A percentile compares a stretch with the other conserved stretches of the same genome.
Evolutionary conservation across 2,329 filamentous ascomycete species (phyloP).

Genomic region (Pseudopithomyces maydicus): DNA sequence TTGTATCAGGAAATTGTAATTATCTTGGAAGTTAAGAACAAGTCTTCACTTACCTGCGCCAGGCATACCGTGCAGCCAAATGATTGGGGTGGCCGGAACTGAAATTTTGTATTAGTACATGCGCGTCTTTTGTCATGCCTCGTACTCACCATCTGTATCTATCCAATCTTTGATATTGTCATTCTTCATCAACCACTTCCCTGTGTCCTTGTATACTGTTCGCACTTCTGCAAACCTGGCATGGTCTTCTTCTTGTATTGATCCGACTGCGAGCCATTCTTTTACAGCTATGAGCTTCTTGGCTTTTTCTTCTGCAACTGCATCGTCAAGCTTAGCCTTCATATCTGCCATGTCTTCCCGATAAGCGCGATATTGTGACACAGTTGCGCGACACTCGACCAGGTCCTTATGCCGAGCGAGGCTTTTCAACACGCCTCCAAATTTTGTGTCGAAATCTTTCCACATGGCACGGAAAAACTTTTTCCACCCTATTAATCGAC

Average conservation of each 20-base stretch:
- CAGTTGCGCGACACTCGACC: conserved; percentile 27
- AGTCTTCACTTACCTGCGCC: conserved; percentile 23
- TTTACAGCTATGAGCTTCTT: conserved; percentile 21
- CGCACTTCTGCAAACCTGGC: conserved; percentile 8
- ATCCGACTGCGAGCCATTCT: conserved; percentile 25
- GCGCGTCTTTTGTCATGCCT: neutral
- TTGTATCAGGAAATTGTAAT: neutral
- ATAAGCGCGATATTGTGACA: conserved; percentile 24
- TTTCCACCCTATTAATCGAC: conserved; percentile 19
- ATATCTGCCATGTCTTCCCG: conserved; percentile 19
- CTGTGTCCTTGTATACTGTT: conserved; percentile 18
- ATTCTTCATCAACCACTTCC: conserved; percentile 25
- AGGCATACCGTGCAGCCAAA: conserved; percentile 23
- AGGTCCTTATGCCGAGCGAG: conserved; percentile 31
- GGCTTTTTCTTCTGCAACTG: conserved; percentile 13
- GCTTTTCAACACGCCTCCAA: conserved; percentile 32
- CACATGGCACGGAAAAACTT: conserved; percentile 30
- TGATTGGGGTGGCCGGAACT: conserved; percentile 1
- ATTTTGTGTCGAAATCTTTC: conserved; percentile 35
- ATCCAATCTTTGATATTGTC: conserved; percentile 27
- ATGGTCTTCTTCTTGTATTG: conserved; percentile 20
- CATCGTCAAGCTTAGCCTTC: conserved; percentile 14
- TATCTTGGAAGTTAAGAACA: neutral
- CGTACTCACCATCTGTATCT: conserved; percentile 1
- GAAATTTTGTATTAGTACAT: neutral